Base-by-base conservation (phyloP, 2,329 filamentous ascomycete species). In the Zopfia rhizophila region DNA sequence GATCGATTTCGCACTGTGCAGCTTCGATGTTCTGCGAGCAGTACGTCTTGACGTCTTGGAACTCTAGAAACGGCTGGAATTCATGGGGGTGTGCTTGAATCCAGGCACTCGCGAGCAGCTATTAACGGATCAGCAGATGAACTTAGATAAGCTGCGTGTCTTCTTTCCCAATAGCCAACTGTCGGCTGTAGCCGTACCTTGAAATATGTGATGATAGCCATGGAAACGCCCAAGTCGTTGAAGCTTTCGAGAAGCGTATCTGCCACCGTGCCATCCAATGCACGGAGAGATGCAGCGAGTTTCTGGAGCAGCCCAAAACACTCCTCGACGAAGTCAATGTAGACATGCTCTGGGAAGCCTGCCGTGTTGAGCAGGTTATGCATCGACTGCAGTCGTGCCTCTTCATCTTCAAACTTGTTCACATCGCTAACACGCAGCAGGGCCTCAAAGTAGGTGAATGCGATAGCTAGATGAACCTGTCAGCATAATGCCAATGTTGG, bases 391-490 rank as follows among this genome's bases (percentile, higher is more conserved):
- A 97, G 79, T 24, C 93, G 87, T 17, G 81, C 79, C 45, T 85
- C 77, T 72, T 97, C 93, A 56, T 81, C 81, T 24, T 86, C 79
- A 47, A 95, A 78, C 57, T 85, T 83, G 53, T 77, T 75, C 45
- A 77, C 76, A 67, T 91, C 85, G 58, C 84, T 85, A 33, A 82
- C 76, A 54, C 84, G 83, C 60, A 93, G 79, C 42, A 97, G 80
- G 32, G 85, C 87, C 73, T 99, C 94, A 67, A 95, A 96, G 72
- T 97, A 97, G 55, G 86, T 87, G 72, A 96, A 99, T 17, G 87
- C 91, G 67, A 96, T 89, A 38, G 93, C 94, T 97, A 70, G 24
- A 36, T 35, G 23, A 18, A 19, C 37, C 49, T 22, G 60, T 76
- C 46, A 75, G 63, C 51, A 45, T 22, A 43, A 16, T 11, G 14